Evolutionary conservation across 768 basidiomycete species (phyloP).

Genomic region (Rhodotorula taiwanensis): DNA sequence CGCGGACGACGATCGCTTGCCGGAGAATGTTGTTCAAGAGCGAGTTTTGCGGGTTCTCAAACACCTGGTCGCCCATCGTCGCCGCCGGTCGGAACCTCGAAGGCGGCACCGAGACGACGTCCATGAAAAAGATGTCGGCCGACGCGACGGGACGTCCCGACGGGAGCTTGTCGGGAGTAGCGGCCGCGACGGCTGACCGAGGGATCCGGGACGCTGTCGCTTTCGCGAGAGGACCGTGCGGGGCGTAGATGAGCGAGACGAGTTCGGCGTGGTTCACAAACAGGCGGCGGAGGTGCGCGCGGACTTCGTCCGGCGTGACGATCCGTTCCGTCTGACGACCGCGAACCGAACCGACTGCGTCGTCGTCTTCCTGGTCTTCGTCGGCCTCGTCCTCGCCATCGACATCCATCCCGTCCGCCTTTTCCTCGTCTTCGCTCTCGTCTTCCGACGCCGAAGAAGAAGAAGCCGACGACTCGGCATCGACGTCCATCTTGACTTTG

Average conservation of each 20-base stretch:
- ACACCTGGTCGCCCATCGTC: constrained; percentile 81
- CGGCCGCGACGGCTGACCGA: neutral
- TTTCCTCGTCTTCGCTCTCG: constrained; percentile 53
- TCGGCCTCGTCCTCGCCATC: constrained; percentile 54
- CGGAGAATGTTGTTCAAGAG: constrained; percentile 70
- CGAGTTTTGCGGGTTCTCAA: constrained; percentile 95
- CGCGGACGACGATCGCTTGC: constrained; percentile 71
- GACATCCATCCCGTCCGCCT: constrained; percentile 35
- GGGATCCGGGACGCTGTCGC: constrained; percentile 12
- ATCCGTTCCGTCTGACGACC: constrained; percentile 60
- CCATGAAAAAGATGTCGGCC: constrained; percentile 96
- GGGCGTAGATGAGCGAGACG: constrained; percentile 80
- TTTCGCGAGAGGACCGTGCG: constrained; percentile 62
- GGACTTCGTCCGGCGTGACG: constrained; percentile 81
- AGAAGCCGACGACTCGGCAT: constrained; percentile 43
- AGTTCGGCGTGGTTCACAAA: constrained; percentile 76
- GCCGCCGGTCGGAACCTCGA: constrained; percentile 93
- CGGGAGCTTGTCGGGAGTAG: neutral
- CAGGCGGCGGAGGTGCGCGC: constrained; percentile 81
- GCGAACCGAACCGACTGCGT: constrained; percentile 66
- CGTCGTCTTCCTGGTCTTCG: constrained; percentile 46
- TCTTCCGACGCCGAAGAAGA: constrained; percentile 50
- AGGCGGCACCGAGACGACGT: constrained; percentile 81
- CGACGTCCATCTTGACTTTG: constrained; percentile 42
- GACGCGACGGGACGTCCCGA: constrained; percentile 48